A percentile compares a stretch with the other conserved stretches of the same genome.
phyloP scores from a whole-genome alignment of 441 rosid genomes.

The Pelargonium cotyledonis region DNA sequence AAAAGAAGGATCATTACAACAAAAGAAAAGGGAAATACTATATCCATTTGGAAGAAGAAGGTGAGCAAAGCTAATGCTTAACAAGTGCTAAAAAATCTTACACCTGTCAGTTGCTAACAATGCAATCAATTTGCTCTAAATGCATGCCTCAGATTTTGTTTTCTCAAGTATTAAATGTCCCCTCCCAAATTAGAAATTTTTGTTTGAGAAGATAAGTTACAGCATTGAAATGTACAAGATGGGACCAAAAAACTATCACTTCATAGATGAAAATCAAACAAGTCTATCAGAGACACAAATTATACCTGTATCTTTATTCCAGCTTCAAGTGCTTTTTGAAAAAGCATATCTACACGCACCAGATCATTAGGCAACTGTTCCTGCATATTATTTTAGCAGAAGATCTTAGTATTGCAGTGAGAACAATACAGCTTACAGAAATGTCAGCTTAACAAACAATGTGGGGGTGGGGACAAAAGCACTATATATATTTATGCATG shows the following conservation, averaged over 20 bases:
- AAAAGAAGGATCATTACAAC: constrained; percentile 26
- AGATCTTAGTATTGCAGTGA: constrained; percentile 9
- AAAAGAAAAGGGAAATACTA: constrained; percentile 12
- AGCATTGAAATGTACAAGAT: neutral
- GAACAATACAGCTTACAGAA: neutral
- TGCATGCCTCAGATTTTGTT: constrained; percentile 4
- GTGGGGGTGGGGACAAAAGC: constrained; percentile 3
- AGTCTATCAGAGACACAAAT: constrained; percentile 13
- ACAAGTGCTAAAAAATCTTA: neutral
- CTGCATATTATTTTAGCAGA: constrained; percentile 33
- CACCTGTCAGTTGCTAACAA: neutral
- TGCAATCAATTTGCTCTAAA: neutral
- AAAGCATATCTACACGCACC: constrained; percentile 70
- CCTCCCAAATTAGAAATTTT: neutral
- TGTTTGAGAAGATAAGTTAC: neutral
- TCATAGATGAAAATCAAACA: neutral
- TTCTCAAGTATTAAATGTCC: neutral
- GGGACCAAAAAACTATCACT: neutral
- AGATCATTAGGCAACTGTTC: constrained; percentile 86
- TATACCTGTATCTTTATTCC: constrained; percentile 73
- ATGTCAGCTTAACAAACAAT: neutral
- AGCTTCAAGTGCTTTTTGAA: constrained; percentile 55
- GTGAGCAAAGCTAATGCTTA: neutral
- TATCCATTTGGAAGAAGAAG: neutral
- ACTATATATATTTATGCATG: neutral